Base-by-base conservation (phyloP, 2,329 filamentous ascomycete genomes). In the Magnaporthiopsis rhizophila region DNA sequence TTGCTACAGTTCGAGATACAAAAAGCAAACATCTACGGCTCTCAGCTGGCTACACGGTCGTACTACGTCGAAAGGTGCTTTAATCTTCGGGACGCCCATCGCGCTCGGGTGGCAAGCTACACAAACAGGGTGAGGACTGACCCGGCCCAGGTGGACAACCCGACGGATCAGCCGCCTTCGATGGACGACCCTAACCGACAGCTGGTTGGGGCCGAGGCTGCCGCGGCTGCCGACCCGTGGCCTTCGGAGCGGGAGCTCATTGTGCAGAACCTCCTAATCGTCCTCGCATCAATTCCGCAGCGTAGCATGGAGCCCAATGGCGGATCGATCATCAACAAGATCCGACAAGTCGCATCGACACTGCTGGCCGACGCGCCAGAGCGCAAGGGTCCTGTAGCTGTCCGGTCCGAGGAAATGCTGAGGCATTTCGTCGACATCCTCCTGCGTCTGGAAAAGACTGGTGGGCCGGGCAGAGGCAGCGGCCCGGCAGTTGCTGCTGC, bases 61-160 rank as follows among this genome's bases (percentile, higher is more conserved):
- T 93, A 92, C 73, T 86, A 94, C 65, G 91, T 96, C 0, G 91
- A 96, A 73, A 89, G 92, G 68, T 96, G 94, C 76, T 91, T 91
- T 74, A 87, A 87, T 69, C 80, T 95, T 1, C 86, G 87, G 53
- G 89, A 92, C 63, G 84, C 62, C 9, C 62, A 63, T 36, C 62
- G 57, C 56, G 30, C 53, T 2, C 32, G 62, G 15, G 24, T 26
- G 28, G 18, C 21, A 21, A 32, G 32, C 18, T 57, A 62, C 21
- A 64, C 28, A 62, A 58, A 58, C 30, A 30, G 28, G 28, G 53
- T 28, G 26, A n/a, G 21, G n/a, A 38, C 58, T 6, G 45, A 24
- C 8, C 45, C 45, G 45, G 45, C 21, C 45, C 45, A n/a, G 9
- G 1, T 34, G 1, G 59, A 45, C 34, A 7, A 36, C 9, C 59